Evolutionary conservation across 768 basidiomycete genomes (phyloP).

Genomic region (Leccinum subtestaceum): DNA sequence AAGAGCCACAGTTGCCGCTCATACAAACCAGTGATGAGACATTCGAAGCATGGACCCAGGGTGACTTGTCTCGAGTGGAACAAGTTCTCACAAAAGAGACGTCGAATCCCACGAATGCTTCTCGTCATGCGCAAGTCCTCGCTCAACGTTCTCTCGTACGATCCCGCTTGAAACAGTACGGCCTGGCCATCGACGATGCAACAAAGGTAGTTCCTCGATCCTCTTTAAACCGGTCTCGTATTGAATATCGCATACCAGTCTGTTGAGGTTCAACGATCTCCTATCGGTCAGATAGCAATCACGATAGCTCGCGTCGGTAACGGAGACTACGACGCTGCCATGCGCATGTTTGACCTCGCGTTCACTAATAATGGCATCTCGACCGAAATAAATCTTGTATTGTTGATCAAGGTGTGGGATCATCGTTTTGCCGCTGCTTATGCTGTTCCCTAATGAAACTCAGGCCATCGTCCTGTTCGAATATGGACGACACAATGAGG

Average conservation of each 20-base stretch:
- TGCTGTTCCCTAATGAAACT: background rate
- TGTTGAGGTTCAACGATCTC: background rate
- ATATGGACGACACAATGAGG: constrained; percentile 4
- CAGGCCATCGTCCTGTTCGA: constrained; percentile 11
- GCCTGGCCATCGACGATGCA: constrained; percentile 5
- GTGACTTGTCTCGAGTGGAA: background rate
- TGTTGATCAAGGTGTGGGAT: constrained; percentile 12
- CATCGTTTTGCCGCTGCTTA: too few relatives aligned
- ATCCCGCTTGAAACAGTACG: background rate
- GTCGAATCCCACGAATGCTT: too few relatives aligned
- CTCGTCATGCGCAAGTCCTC: background rate
- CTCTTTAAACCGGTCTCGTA: too few relatives aligned
- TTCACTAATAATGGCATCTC: background rate
- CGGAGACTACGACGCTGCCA: constrained; percentile 3
- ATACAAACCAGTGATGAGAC: background rate
- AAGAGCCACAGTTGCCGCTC: background rate
- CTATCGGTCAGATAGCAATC: constrained; percentile 9
- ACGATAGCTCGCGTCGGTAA: background rate
- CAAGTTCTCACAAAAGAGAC: background rate
- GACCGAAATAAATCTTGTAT: constrained; percentile 4
- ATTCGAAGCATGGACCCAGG: constrained; percentile 1
- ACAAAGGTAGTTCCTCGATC: background rate
- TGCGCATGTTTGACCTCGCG: constrained; percentile 7
- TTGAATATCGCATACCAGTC: constrained; percentile 1
- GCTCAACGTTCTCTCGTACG: constrained; percentile 1